Evolutionary conservation across 352 stramenopile species (phyloP), one percentile per base, ranked within the genome.

Genomic region (Phytophthora lateralis): DNA sequence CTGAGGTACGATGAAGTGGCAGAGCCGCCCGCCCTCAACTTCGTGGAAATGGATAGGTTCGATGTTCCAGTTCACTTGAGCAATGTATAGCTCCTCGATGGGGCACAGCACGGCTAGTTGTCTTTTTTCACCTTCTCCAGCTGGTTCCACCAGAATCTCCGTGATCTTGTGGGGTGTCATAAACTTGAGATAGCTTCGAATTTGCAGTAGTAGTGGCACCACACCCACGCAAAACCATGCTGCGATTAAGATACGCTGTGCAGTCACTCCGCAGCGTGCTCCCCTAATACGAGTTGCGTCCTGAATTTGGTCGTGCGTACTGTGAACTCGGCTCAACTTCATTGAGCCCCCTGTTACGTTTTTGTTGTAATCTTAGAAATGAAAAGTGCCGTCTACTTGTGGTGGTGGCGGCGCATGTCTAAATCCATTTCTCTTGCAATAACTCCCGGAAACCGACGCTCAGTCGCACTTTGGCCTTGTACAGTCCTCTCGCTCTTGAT

Each of bases 161-260:
- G 37, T 51, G 26, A 63, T 63, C 14, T 63, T 63, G 43, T 63
- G 55, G 9, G 55, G 55, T 17, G 46, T 45, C 55, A 63, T 51
- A 20, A 57, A 57, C 35, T 57, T 63, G 18, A 63, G 29, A 50
- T 63, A 63, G 10, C 37, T 58, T 21, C 56, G 47, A 17, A 51
- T 34, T 51, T 60, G 41, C 0, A 60, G 18, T 7, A 62, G 11
- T 8, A 62, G 15, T 2, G 53, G 41, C 3, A 32, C 10, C 15
- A 60, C 32, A 17, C 42, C 53, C 0, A 54, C 39, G 20, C 26
- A 51, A 32, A 51, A 42, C 52, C 52, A 60, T 14, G 39, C 17
- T n/a, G 14, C 14, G 3, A 60, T 60, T n/a, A 51, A 14, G 4
- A 44, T 21, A 17, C 39, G 38, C 2, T 51, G 26, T 24, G 52